Conservation (phyloP, 176 grass and related monocot species). For the Paspalum notatum region DNA sequence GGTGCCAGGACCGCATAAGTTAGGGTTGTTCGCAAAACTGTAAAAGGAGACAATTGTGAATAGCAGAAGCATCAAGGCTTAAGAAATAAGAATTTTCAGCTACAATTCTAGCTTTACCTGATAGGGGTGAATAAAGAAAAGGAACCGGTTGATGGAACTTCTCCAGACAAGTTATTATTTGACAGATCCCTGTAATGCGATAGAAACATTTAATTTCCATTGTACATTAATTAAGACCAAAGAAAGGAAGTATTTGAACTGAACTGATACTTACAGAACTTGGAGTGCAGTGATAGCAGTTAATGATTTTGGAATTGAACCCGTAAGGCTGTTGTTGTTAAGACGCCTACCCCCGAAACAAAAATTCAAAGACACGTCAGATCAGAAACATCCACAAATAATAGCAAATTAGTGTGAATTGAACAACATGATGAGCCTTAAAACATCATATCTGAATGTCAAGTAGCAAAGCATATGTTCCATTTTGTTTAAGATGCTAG, state of each 20-base stretch:
- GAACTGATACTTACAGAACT: constrained; percentile 74
- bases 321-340: constrained; percentile 91
- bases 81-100: constrained; percentile 19
- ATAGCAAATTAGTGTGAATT: constrained; percentile 20
- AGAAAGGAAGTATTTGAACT: constrained; percentile 25
- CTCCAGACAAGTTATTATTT: constrained; percentile 86
- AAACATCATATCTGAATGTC: constrained; percentile 15
- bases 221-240: constrained; percentile 29
- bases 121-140: constrained; percentile 97
- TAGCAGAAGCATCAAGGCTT: constrained; percentile 24
- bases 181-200: constrained; percentile 72
- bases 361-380: constrained; percentile 22
- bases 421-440: neutral
- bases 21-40: constrained; percentile 92
- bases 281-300: constrained; percentile 80
- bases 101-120: constrained; percentile 52
- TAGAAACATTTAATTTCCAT: constrained; percentile 33
- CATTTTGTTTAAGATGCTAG: neutral
- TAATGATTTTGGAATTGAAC: constrained; percentile 76
- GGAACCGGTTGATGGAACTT: constrained; percentile 86
- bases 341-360: constrained; percentile 64
- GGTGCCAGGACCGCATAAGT: constrained; percentile 81
- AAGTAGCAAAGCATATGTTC: constrained; percentile 3
- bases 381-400: constrained; percentile 35
- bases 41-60: constrained; percentile 34